Percentiles rank a stretch among this genome's conserved stretches.
These are phyloP conservation scores for Scenedesmus sp. DNA, from an alignment of 163 green algal genomes.

Conservation along the genomic window DNA sequence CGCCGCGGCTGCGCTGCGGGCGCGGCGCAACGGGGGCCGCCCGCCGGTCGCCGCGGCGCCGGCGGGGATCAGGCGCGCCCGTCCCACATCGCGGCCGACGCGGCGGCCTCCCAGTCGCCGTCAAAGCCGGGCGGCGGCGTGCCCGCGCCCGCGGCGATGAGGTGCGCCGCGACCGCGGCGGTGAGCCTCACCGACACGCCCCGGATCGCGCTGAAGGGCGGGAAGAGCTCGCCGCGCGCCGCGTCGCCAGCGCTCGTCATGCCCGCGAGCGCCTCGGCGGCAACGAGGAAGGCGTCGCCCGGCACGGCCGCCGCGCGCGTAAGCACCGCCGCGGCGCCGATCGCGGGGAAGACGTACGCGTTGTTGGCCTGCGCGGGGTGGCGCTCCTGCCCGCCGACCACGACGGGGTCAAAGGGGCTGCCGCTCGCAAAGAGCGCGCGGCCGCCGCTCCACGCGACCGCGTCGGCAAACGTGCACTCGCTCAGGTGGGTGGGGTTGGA, in stretches of 20 bases:
- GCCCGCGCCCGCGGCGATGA: slow-evolving; percentile 20
- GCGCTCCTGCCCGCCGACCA: slow-evolving; percentile 1
- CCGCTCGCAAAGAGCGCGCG: slow-evolving; percentile 86
- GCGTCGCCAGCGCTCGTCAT: slow-evolving; percentile 50
- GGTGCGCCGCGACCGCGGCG: slow-evolving; percentile 13
- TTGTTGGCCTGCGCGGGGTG: slow-evolving; percentile 87
- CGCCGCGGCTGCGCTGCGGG: no score
- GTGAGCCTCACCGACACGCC: slow-evolving; percentile 44
- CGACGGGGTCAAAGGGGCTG: slow-evolving; percentile 72
- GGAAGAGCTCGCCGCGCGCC: slow-evolving; percentile 62
- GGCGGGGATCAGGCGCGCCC: no score
- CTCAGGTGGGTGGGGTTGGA: slow-evolving; percentile 93
- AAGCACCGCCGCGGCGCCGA: slow-evolving; percentile 49
- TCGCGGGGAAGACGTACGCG: slow-evolving; percentile 73
- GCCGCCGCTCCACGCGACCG: slow-evolving; percentile 59
- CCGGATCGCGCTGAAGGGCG: slow-evolving; percentile 64
- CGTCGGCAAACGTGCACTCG: slow-evolving; percentile 88
- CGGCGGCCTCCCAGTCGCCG: slow-evolving; percentile 26
- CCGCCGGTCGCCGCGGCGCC: no score
- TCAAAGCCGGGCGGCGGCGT: slow-evolving; percentile 18
- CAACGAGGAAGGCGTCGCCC: slow-evolving; percentile 62
- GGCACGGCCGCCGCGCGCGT: slow-evolving; percentile 47
- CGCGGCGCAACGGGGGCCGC: no score
- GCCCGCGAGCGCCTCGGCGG: slow-evolving; percentile 63
- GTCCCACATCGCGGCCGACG: slow-evolving; percentile 27